phyloP scores from a whole-genome alignment of 108 stramenopile genomes.

The Nitzschia sp. region DNA sequence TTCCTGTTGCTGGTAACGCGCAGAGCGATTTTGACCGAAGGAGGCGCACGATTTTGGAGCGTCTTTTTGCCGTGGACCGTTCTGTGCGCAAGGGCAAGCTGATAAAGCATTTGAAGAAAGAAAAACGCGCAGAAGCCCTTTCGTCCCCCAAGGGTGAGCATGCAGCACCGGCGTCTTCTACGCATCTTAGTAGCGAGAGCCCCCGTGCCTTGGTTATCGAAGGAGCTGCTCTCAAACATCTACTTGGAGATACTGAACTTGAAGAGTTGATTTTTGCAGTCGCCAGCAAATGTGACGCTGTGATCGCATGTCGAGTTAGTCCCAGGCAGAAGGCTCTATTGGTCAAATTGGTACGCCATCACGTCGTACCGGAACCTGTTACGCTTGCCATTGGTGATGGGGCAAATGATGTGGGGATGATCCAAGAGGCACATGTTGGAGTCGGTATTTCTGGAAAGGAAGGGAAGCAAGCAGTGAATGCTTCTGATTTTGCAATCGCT shows the following conservation, averaged over 20 bases:
- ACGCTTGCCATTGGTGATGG: constrained; percentile 98
- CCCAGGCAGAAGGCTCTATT: constrained; percentile 93
- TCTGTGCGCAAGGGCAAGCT: constrained; percentile 76
- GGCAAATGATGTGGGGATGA: constrained; percentile 98
- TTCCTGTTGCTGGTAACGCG: constrained; percentile 35
- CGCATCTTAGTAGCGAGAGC: constrained; percentile 18
- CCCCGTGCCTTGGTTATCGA: constrained; percentile 90
- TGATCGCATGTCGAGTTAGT: constrained; percentile 95
- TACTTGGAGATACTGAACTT: constrained; percentile 74
- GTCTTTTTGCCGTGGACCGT: constrained; percentile 78
- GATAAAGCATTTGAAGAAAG: constrained; percentile 67
- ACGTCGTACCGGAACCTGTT: constrained; percentile 86
- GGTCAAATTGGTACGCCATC: constrained; percentile 82
- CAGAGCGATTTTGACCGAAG: constrained; percentile 64
- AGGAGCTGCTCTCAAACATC: constrained; percentile 81
- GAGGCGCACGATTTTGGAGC: constrained; percentile 69
- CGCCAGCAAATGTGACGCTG: constrained; percentile 80
- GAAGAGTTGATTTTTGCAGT: constrained; percentile 86
- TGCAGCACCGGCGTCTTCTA: constrained; percentile 5
- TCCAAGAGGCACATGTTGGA: constrained; percentile 94
- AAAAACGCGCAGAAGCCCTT: constrained; percentile 34
- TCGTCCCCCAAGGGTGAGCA: constrained; percentile 10
- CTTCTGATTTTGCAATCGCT: constrained; percentile 93
- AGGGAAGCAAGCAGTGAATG: constrained; percentile 96
- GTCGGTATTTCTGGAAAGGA: constrained; percentile 96